Evolutionary conservation across 495 filamentous ascomycete species (phyloP), one percentile per base, ranked within the genome.

Genomic region (Talaromyces nanjingensis): DNA sequence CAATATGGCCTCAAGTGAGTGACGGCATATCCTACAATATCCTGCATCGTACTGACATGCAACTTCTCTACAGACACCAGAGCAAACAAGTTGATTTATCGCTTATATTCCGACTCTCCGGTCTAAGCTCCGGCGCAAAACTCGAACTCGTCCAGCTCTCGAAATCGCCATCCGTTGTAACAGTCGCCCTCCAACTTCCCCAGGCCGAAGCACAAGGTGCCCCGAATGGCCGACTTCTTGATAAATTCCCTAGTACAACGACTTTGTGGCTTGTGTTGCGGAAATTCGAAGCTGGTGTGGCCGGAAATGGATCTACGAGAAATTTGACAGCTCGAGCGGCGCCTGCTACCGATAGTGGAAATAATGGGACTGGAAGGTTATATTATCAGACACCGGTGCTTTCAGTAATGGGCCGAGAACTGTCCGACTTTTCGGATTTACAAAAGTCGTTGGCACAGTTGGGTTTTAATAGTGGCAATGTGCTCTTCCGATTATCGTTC

Each of bases 81-180:
- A 87, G 90, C 68, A 96, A 93, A 70, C 80, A 85, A 31, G 74
- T 98, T 12, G 91, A 97, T 70, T 81, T 98, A 8, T 93, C 92
- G 12, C 83, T 89, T 18, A 86, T 88, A 37, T 89, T 91, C 73
- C 89, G 93, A n/a, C 88, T 93, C 34, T 90, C 93, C 1, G 92
- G 92, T 61, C 86, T 98, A 11, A 80, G 81, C 6, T 84, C 91
- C 16, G 94, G 94, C 31, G 93, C 94, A 27, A 96, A 96, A 67
- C 83, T 98, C 22, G 92, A 98, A 67, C 89, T 98, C 55, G 87
- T 96, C n/a, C 85, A 88, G 65, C 82, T 86, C 60, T 93, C 91
- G 31, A 88, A 86, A 56, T 92, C 91, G 0, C 89, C 93, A 2
- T 87, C 91, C 11, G 87, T 90, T 33, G 87, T 98, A 60, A 90